phyloP scores from a whole-genome alignment of 345 rosid genomes.

The Citrus reticulata region DNA sequence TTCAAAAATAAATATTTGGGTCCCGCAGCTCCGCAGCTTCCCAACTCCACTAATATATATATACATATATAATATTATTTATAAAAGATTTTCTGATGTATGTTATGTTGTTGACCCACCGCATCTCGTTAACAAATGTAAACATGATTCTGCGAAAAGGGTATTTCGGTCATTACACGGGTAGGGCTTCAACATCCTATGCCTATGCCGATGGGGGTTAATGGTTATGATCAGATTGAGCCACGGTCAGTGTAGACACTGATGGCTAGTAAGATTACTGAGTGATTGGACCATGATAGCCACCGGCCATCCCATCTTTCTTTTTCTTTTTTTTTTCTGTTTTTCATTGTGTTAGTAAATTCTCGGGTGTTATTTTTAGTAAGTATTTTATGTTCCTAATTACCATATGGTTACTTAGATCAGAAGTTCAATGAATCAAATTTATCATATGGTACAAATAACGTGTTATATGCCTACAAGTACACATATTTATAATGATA shows the following conservation, averaged over 20 bases:
- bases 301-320: background rate
- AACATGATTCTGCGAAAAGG: slow-evolving; percentile 4
- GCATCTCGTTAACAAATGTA: background rate
- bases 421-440: background rate
- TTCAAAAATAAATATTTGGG: slow-evolving; percentile 9
- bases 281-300: slow-evolving; percentile 30
- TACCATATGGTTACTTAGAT: background rate
- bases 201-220: background rate
- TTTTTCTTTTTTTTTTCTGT: too few species aligned
- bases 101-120: slow-evolving; percentile 12
- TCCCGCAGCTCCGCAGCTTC: slow-evolving; percentile 19
- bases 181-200: background rate
- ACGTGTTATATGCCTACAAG: background rate
- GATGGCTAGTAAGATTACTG: background rate
- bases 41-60: slow-evolving; percentile 7
- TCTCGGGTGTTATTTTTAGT: background rate
- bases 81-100: background rate
- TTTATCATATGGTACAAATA: background rate
- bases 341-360: too few species aligned
- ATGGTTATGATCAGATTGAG: slow-evolving; percentile 11
- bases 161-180: slow-evolving; percentile 1
- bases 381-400: background rate
- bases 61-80: background rate
- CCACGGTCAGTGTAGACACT: background rate
- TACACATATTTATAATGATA: background rate